phyloP scores from a whole-genome alignment of 345 rosid species.

The Dovyalis caffra region DNA sequence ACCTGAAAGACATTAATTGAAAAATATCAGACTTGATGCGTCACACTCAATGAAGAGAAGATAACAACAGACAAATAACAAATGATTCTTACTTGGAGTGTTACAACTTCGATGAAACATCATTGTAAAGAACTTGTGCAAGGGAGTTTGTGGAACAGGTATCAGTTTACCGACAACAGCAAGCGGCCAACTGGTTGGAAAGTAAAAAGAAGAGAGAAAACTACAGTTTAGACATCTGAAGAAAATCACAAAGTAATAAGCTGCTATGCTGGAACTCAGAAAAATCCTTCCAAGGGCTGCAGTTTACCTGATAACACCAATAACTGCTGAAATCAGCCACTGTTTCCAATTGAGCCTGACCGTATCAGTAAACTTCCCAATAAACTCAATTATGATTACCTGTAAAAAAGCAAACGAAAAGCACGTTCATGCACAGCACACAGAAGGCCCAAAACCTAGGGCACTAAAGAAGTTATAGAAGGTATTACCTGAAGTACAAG shows the following conservation, averaged over 20 bases:
- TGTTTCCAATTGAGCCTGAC: conserved; percentile 59
- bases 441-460: not conserved
- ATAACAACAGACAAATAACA: not conserved
- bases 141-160: conserved; percentile 29
- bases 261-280: not conserved
- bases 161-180: conserved; percentile 26
- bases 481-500: conserved; percentile 32
- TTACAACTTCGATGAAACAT: not conserved
- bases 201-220: not conserved
- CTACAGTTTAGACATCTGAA: not conserved
- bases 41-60: not conserved
- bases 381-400: conserved; percentile 51
- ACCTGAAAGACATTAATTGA: not conserved
- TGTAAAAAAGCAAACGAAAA: not conserved
- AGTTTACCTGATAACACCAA: conserved; percentile 14
- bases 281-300: not conserved
- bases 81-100: not conserved
- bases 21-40: not conserved
- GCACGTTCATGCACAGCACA: not conserved
- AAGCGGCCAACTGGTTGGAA: conserved; percentile 31
- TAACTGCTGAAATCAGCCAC: conserved; percentile 24
- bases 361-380: conserved; percentile 73
- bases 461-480: not conserved
- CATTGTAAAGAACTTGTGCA: conserved; percentile 23
- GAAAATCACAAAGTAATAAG: not conserved